Evolutionary conservation across 2,329 filamentous ascomycete genomes (phyloP).

Genomic region (Nemania diffusa): DNA sequence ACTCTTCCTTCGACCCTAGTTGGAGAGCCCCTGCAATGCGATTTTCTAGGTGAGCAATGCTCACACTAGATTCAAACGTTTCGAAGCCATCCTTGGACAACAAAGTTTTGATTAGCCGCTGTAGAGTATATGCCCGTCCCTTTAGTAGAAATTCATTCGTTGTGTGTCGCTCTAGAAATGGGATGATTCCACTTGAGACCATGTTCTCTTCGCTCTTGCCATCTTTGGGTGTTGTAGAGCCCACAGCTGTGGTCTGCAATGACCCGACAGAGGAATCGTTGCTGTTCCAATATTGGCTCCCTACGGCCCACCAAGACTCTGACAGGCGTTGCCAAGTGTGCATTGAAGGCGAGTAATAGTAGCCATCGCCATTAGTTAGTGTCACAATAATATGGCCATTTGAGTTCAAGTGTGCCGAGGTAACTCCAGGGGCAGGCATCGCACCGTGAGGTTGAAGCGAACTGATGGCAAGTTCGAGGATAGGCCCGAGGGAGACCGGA

Average conservation of each 20-base stretch:
- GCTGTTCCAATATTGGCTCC: constrained; percentile 98
- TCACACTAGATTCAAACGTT: constrained; percentile 88
- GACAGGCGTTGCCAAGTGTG: constrained; percentile 95
- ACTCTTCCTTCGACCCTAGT: constrained; percentile 88
- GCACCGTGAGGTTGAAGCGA: constrained; percentile 79
- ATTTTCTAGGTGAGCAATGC: constrained; percentile 94
- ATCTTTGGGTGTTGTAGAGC: constrained; percentile 62
- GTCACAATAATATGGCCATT: constrained; percentile 88
- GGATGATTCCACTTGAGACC: constrained; percentile 91
- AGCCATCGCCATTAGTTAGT: constrained; percentile 93
- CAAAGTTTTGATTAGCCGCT: constrained; percentile 89
- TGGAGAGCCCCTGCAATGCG: constrained; percentile 88
- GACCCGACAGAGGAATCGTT: constrained; percentile 90
- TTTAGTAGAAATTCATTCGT: constrained; percentile 92
- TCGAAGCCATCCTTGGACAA: constrained; percentile 92
- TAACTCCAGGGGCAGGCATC: constrained; percentile 83
- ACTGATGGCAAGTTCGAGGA: constrained; percentile 86
- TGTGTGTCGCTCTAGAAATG: constrained; percentile 91
- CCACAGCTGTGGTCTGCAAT: constrained; percentile 76
- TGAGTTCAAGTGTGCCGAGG: constrained; percentile 90
- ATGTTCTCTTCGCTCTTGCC: constrained; percentile 62
- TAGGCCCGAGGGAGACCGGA: constrained; percentile 86
- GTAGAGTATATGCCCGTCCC: constrained; percentile 89
- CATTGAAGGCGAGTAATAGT: constrained; percentile 86
- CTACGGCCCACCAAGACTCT: constrained; percentile 97